Evolutionary conservation across 179 eudicot species (phyloP), one percentile per base, ranked within the genome.

Genomic region (Vitellaria paradoxa): DNA sequence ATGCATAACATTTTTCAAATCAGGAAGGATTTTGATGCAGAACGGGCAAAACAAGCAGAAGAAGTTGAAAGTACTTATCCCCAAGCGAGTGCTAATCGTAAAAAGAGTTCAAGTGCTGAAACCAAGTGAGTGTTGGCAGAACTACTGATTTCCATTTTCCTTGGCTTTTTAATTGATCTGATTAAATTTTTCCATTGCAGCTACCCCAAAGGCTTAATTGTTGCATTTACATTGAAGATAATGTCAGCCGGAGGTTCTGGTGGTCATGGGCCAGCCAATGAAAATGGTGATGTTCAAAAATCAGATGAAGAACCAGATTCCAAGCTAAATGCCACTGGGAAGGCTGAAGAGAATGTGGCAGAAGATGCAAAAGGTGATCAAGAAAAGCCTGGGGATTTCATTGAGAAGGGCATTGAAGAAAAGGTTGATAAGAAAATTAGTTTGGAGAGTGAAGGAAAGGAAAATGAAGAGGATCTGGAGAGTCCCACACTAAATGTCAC

Each of bases 21-120:
- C 86, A 96, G 99, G 92, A 96, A 96, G 82, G 94, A 92, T 23
- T 96, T 86, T 63, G 97, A 92, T 76, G 89, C 57, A 68, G 96
- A 89, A 80, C 88, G 99, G 81, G 93, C 89, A 65, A 87, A 84
- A 74, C 87, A 84, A 79, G 86, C 30, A 52, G 86, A 88, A 80
- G 90, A 88, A 83, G 76, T 67, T 82, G 92, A 73, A 70, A 88
- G 84, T 24, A 70, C 77, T 47, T 76, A 65, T 52, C 57, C 86
- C 68, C 85, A 81, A 20, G 65, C 40, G 8, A 72, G 79, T 37
- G 81, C 84, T 60, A 79, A 88, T 71, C 68, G 65, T 64, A 89
- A 88, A 75, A 80, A 73, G 15, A 80, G 18, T 79, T 75, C 96
- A 40, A 83, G 45, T 63, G 50, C 64, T 2, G 75, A 90, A 79